Evolutionary conservation across 1,284 basidiomycete genomes (phyloP).

Genomic region (Cryptococcus floricola): DNA sequence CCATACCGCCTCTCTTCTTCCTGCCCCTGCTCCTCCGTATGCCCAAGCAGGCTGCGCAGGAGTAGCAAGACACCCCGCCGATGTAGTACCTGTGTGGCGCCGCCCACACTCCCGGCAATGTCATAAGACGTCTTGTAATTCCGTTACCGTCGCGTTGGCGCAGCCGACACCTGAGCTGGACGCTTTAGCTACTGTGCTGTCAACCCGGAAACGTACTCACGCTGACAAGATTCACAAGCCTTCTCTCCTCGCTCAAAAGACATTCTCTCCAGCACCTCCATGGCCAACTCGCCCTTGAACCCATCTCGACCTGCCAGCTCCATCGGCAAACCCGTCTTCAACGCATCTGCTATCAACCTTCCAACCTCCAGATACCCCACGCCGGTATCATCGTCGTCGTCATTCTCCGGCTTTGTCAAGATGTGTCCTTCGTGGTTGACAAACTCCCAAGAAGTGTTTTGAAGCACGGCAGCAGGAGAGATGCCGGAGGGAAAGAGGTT

Average conservation of each 20-base stretch:
- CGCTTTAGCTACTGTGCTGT: not conserved
- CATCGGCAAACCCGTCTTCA: slow-evolving; percentile 17
- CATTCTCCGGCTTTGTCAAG: slow-evolving; percentile 18
- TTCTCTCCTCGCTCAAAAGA: not conserved
- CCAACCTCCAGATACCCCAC: slow-evolving; percentile 24
- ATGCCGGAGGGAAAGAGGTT: slow-evolving; percentile 27
- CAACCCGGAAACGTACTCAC: slow-evolving; percentile 1
- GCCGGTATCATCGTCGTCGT: slow-evolving; percentile 28
- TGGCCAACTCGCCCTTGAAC: slow-evolving; percentile 13
- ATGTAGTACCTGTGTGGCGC: slow-evolving; percentile 1
- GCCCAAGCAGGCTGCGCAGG: not conserved
- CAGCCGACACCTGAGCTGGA: slow-evolving; percentile 1
- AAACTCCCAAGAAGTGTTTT: slow-evolving; percentile 20
- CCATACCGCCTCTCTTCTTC: not conserved
- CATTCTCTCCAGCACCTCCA: slow-evolving; percentile 13
- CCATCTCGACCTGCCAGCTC: slow-evolving; percentile 28
- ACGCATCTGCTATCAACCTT: slow-evolving; percentile 11
- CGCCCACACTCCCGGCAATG: slow-evolving; percentile 11
- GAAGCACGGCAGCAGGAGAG: slow-evolving; percentile 8
- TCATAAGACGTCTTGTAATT: slow-evolving; percentile 11
- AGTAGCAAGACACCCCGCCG: not conserved
- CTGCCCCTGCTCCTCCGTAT: not conserved
- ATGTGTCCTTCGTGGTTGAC: slow-evolving; percentile 21
- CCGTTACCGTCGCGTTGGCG: slow-evolving; percentile 1
- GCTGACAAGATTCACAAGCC: slow-evolving; percentile 4